Evolutionary conservation across 805 yeast genomes (phyloP), one percentile per base, ranked within the genome.

Genomic region (Yarrowia osloensis): DNA sequence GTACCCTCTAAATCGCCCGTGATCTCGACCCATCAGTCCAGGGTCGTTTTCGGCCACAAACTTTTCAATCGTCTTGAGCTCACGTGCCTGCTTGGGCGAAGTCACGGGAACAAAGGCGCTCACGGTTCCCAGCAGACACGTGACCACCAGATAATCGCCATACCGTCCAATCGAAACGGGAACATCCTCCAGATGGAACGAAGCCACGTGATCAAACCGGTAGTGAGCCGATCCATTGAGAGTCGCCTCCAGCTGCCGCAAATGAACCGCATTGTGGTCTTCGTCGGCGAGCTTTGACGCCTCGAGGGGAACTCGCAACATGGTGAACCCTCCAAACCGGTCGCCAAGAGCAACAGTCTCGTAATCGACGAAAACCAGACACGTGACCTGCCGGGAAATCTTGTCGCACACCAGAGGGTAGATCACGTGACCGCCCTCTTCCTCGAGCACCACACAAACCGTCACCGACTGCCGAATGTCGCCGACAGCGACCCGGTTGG

Each of bases 311-410:
- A 88, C 76, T 68, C 97, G 79, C 46, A 91, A 77, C 0, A 90
- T 83, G 76, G 88, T 86, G 0, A 92, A 55, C 71, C 88, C 90
- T 0, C 98, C 98, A 77, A 89, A 91, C 73, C 87, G 88, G 74
- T 95, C 98, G 15, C 97, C 97, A 0, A 90, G 91, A 46, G 89
- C 79, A 0, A 89, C 84, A 0, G 97, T 91, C 67, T 86, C 86
- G 69, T 85, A 84, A 74, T 95, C 98, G 5, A 95, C 77, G 70
- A 85, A 77, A 2, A 81, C 73, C 49, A 88, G 71, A 2, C 86
- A 71, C 0, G 96, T 88, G 3, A 88, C 81, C 72, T 88, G 89
- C 35, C 97, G 79, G 37, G 86, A 81, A 42, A 88, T 77, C 0
- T 81, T 75, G 76, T 95, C 98, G 73, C 87, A 92, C 0, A 86